Conservation (phyloP, 1,139 yeast genomes). For the Eremothecium gossypii region DNA sequence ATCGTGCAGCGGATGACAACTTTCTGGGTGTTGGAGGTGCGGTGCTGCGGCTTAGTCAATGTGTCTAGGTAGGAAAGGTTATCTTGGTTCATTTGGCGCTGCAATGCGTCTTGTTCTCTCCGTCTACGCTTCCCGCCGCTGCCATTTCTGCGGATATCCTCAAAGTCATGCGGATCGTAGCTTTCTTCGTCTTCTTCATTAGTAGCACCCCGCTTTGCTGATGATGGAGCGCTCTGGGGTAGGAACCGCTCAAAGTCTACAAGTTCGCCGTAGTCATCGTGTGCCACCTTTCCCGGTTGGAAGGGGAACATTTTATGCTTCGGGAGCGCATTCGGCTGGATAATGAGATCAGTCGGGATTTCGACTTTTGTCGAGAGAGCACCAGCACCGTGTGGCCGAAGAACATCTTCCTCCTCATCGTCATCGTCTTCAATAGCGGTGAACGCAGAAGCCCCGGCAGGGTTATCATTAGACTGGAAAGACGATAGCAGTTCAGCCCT, state of each 20-base stretch:
- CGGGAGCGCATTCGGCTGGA: conserved; percentile 47
- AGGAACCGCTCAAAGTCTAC: conserved; percentile 47
- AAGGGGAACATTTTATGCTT: conserved; percentile 77
- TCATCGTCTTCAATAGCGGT: conserved; percentile 31
- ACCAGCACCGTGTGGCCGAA: conserved; percentile 9
- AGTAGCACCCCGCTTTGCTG: conserved; percentile 24
- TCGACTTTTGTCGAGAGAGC: conserved; percentile 12
- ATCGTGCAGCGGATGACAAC: conserved; percentile 59
- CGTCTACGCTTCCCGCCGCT: conserved; percentile 15
- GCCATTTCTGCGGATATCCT: conserved; percentile 23
- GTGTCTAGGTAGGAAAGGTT: conserved; percentile 50
- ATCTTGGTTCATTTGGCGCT: conserved; percentile 26
- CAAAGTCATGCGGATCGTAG: conserved; percentile 8
- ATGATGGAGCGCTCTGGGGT: conserved; percentile 29
- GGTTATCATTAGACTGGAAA: conserved; percentile 15
- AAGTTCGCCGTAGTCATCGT: conserved; percentile 81
- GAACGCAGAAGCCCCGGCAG: conserved; percentile 9
- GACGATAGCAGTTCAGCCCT: conserved; percentile 23
- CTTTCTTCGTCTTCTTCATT: conserved; percentile 4
- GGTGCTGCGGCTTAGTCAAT: conserved; percentile 45
- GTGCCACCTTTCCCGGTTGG: conserved; percentile 44
- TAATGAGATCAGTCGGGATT: conserved; percentile 47
- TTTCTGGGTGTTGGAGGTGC: conserved; percentile 32
- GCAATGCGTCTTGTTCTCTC: conserved; percentile 12
- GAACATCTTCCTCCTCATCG: conserved; percentile 28